These are phyloP conservation scores for Atkinsonella hypoxylon DNA, from an alignment of 2,329 filamentous ascomycete genomes.

Conservation along the genomic window DNA sequence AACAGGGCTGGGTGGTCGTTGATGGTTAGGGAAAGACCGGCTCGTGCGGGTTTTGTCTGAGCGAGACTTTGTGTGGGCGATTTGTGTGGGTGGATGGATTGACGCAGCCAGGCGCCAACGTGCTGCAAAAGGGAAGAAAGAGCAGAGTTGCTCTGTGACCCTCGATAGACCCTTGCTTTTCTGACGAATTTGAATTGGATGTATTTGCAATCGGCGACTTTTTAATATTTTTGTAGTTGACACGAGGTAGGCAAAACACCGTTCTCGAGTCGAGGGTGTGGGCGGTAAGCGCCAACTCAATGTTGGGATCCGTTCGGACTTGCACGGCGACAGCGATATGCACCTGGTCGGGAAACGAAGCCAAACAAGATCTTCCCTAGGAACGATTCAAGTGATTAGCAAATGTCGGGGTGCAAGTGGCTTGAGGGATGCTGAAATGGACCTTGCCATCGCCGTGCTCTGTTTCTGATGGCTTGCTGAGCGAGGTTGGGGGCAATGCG, in stretches of 20 bases:
- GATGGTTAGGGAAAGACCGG: constrained; percentile 13
- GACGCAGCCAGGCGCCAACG: constrained; percentile 9
- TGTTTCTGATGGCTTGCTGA: constrained; percentile 1
- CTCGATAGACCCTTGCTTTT: not conserved
- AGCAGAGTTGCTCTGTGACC: not conserved
- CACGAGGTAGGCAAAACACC: constrained; percentile 15
- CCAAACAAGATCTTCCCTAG: not conserved
- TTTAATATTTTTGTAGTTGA: constrained; percentile 4
- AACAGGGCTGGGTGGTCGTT: constrained; percentile 9
- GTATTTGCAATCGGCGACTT: not conserved
- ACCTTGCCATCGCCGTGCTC: not conserved
- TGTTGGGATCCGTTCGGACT: constrained; percentile 13
- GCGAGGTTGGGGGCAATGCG: not conserved
- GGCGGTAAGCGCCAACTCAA: constrained; percentile 24
- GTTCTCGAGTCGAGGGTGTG: constrained; percentile 19
- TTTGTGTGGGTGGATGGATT: constrained; percentile 6
- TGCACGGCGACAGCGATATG: constrained; percentile 20
- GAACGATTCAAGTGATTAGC: not conserved
- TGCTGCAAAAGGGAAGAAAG: constrained; percentile 8
- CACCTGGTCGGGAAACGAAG: constrained; percentile 5
- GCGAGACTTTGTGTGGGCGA: not conserved
- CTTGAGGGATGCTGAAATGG: constrained; percentile 1
- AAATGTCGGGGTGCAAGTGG: not conserved
- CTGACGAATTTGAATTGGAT: not conserved
- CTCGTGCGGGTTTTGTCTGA: constrained; percentile 22